phyloP scores from a whole-genome alignment of 2,329 filamentous ascomycete genomes.

The Diaporthe citrichinensis region DNA sequence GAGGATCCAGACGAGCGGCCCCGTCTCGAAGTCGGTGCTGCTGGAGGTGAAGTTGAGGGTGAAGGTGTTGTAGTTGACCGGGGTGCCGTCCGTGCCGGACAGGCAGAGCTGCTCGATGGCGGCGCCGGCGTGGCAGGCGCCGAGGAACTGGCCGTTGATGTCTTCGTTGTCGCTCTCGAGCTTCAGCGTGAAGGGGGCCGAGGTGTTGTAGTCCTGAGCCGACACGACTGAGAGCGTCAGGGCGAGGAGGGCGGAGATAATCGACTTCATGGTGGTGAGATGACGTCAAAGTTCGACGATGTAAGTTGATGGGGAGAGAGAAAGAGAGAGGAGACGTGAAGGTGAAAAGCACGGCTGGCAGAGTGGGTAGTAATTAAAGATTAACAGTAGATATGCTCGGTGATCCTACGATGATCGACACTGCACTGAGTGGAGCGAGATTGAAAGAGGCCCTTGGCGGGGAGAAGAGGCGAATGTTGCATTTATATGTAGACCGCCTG shows the following conservation, averaged over 20 bases:
- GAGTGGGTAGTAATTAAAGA: constrained; percentile 27
- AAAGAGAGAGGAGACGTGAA: constrained; percentile 14
- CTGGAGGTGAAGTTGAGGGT: constrained; percentile 52
- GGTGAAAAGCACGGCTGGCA: not conserved
- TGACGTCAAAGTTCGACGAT: constrained; percentile 21
- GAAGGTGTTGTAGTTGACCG: constrained; percentile 47
- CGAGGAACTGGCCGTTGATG: constrained; percentile 51
- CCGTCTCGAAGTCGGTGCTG: constrained; percentile 43
- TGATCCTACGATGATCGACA: constrained; percentile 30
- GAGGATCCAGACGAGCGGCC: constrained; percentile 50
- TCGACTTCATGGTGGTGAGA: constrained; percentile 47
- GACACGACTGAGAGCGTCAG: constrained; percentile 47
- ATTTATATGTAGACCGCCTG: constrained; percentile 28
- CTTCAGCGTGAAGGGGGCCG: constrained; percentile 52
- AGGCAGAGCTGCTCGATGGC: constrained; percentile 53
- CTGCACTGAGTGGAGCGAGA: constrained; percentile 1
- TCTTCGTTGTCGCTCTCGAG: constrained; percentile 47
- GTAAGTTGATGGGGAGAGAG: not conserved
- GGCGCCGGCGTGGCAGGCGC: constrained; percentile 53
- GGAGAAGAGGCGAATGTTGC: constrained; percentile 32
- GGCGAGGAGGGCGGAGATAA: constrained; percentile 47
- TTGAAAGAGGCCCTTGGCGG: constrained; percentile 6
- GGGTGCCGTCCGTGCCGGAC: constrained; percentile 40
- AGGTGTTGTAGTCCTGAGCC: constrained; percentile 50
- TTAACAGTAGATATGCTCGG: constrained; percentile 8